Base-by-base conservation (phyloP, 768 basidiomycete species). In the Phanerochaete sordida region DNA sequence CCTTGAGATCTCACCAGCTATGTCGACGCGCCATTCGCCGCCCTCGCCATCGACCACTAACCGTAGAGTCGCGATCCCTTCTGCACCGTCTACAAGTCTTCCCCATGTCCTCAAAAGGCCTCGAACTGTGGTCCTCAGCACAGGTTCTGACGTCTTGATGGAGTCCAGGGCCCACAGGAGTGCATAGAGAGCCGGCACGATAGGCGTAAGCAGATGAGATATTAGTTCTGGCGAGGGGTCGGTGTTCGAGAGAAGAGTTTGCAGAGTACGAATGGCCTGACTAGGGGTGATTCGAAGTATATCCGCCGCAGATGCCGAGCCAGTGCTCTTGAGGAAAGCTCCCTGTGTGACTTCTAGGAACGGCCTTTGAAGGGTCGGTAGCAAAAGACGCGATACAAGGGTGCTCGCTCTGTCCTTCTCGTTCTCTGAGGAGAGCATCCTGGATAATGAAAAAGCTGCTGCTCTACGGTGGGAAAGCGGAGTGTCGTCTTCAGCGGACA, bases 181-280 rank as follows among this genome's bases (percentile, higher is more conserved):
- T 1, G 84, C 78, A 70, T 93, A 93, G 7, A 96, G 71, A 0
- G 82, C 72, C 0, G 87, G 74, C 0, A 89, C 64, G 33, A 95
- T 82, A 0, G 91, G 90, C 1, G 87, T 85, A 9, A 94, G 69
- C 7, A 93, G 66, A 21, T 76, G 70, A 0, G 84, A 79, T 43
- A 92, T 79, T 44, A 92, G 77, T 2, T 74, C 70, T 0, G 92
- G 89, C 3, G 90, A 88, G 5, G 93, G 92, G 63, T 95, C 91
- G 5, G 86, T 84, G 64, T 94, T 90, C 5, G 85, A 79, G 2
- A 91, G 73, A 27, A 95, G 74, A 0, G 77, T 75, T 53, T 80
- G 75, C 21, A 93, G 70, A 4, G 73, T 78, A 6, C 75, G 73
- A n/a, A 91, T 69, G 2, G 83, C 77, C 15, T 70, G 70, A 21